phyloP scores from a whole-genome alignment of 2,329 filamentous ascomycete genomes.

The Alternaria sp. region DNA sequence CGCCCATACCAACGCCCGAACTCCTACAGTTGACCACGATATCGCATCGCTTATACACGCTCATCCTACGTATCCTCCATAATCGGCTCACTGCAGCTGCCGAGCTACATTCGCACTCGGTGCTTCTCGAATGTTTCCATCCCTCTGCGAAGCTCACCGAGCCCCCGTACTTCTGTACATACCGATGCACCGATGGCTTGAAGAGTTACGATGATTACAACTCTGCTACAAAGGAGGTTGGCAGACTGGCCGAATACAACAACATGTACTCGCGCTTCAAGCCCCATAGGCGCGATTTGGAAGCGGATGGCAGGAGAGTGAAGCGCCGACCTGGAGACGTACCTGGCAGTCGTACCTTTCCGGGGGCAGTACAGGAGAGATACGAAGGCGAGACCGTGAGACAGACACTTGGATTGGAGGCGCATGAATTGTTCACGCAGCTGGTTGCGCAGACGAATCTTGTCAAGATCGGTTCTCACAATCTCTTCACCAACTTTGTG shows the following conservation, averaged over 20 bases:
- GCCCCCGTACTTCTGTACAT: conserved; percentile 72
- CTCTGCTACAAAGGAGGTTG: conserved; percentile 29
- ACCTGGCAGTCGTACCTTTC: conserved; percentile 52
- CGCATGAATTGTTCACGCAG: conserved; percentile 75
- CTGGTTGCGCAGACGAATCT: conserved; percentile 72
- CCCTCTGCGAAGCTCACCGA: conserved; percentile 72
- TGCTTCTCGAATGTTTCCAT: conserved; percentile 81
- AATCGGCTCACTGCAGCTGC: conserved; percentile 67
- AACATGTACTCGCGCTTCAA: conserved; percentile 73
- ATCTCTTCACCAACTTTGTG: conserved; percentile 68
- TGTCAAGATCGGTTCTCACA: conserved; percentile 67
- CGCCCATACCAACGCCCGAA: conserved; percentile 48
- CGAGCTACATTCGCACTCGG: conserved; percentile 64
- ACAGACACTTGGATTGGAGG: conserved; percentile 70
- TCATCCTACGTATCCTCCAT: conserved; percentile 69
- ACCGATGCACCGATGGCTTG: conserved; percentile 69
- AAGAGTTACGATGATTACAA: conserved; percentile 50
- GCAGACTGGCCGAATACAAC: conserved; percentile 57
- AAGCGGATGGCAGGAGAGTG: conserved; percentile 44
- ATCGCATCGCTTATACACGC: conserved; percentile 67
- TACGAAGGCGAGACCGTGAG: conserved; percentile 56
- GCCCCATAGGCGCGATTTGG: conserved; percentile 65
- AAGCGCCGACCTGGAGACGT: conserved; percentile 55
- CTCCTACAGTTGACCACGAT: conserved; percentile 63
- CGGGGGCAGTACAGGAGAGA: conserved; percentile 33